phyloP scores from a whole-genome alignment of 345 rosid species.

The Euphorbia tirucalli region DNA sequence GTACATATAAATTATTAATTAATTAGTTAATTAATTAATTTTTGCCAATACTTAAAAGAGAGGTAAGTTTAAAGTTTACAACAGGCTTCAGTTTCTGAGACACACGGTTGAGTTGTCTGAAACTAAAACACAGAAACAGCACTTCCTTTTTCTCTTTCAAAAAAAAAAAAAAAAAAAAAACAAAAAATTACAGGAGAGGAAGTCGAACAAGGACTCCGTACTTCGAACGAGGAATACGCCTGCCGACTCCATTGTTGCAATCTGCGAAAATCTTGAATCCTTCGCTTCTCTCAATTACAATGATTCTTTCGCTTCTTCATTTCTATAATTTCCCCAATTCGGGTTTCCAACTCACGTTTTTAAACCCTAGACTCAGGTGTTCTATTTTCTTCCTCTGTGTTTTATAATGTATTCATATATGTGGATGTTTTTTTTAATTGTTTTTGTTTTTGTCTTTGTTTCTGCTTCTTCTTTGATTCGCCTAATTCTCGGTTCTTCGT shows the following conservation, averaged over 20 bases:
- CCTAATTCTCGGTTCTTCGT: neutral
- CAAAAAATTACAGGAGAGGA: no score
- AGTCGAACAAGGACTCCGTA: neutral
- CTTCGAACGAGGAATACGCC: neutral
- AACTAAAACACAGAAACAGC: neutral
- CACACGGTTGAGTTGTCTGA: slow-evolving; percentile 16
- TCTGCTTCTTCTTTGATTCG: neutral
- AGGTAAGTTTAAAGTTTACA: neutral
- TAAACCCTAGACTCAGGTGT: slow-evolving; percentile 10
- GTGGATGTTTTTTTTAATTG: neutral
- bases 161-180: neutral
- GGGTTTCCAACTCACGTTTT: neutral
- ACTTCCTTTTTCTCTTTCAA: neutral
- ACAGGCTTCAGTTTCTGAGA: slow-evolving; percentile 5
- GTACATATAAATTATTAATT: no score
- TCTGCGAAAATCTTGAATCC: neutral
- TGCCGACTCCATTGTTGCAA: neutral
- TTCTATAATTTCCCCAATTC: slow-evolving; percentile 2
- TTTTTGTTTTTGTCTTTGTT: neutral
- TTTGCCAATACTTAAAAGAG: neutral
- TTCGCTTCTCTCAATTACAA: neutral
- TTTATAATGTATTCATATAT: neutral
- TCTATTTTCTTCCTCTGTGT: neutral
- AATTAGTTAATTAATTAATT: no score
- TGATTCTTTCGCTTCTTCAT: neutral